Evolutionary conservation across 345 rosid genomes (phyloP).

Genomic region (Mallotus nudiflorus): DNA sequence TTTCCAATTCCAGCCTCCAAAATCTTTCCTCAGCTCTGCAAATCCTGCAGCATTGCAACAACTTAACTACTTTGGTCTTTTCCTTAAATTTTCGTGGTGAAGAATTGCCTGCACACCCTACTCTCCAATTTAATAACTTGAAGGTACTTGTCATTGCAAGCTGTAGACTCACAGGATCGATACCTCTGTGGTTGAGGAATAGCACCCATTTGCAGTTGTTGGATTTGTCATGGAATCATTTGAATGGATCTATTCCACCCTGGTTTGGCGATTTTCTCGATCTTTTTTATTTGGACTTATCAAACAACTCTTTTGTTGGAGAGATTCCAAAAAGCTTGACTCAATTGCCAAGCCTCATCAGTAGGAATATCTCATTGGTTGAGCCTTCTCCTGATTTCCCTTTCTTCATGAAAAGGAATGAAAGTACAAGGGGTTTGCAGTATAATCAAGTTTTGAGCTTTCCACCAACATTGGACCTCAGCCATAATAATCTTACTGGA

Average conservation of each 20-base stretch:
- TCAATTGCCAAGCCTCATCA: conserved; percentile 45
- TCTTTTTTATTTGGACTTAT: conserved; percentile 70
- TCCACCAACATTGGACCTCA: conserved; percentile 23
- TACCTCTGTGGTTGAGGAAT: conserved; percentile 65
- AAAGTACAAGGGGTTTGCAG: conserved; percentile 48
- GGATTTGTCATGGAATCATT: conserved; percentile 80
- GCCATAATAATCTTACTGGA: conserved; percentile 19
- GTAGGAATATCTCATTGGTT: conserved; percentile 39
- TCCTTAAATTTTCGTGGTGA: conserved; percentile 64
- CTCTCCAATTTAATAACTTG: conserved; percentile 54
- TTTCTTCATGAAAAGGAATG: conserved; percentile 54
- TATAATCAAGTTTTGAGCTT: conserved; percentile 53
- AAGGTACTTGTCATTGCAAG: conserved; percentile 62
- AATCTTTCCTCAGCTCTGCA: conserved; percentile 57
- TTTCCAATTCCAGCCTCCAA: conserved; percentile 54
- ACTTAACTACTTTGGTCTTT: conserved; percentile 58
- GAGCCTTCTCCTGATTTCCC: conserved; percentile 65
- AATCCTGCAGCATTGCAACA: conserved; percentile 65
- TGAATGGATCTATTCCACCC: conserved; percentile 48
- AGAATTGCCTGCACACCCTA: conserved; percentile 48
- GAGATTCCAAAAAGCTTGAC: conserved; percentile 58
- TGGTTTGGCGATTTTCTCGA: conserved; percentile 49
- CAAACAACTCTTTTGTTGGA: conserved; percentile 58
- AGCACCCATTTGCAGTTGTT: conserved; percentile 59
- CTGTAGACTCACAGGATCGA: conserved; percentile 57